Evolutionary conservation across 805 yeast genomes (phyloP).

Genomic region (Nakazawaea holstii): DNA sequence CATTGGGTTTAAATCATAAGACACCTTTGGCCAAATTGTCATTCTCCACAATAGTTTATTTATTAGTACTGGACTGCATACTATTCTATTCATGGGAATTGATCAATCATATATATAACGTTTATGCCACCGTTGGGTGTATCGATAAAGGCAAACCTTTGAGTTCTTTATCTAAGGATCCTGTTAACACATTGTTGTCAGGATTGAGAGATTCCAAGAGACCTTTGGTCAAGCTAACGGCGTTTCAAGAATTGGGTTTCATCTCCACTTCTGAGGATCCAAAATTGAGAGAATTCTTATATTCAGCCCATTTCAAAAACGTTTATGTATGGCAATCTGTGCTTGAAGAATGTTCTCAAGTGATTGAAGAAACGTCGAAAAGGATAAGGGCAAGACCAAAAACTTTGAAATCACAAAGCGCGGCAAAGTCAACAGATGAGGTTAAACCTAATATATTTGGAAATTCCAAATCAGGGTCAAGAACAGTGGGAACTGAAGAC

Average conservation of each 20-base stretch:
- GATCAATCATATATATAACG: constrained; percentile 52
- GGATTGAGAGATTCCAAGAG: constrained; percentile 51
- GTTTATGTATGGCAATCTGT: constrained; percentile 53
- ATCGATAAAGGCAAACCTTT: constrained; percentile 60
- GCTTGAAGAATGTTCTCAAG: constrained; percentile 52
- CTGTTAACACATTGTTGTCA: constrained; percentile 55
- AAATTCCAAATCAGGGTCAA: constrained; percentile 13
- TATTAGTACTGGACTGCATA: constrained; percentile 29
- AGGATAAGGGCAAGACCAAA: constrained; percentile 25
- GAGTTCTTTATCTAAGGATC: constrained; percentile 53
- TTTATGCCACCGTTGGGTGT: constrained; percentile 69
- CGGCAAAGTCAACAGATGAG: not conserved
- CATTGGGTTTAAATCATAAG: constrained; percentile 31
- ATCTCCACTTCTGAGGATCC: constrained; percentile 45
- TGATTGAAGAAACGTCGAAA: constrained; percentile 44
- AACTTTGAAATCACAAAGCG: not conserved
- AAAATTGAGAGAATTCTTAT: constrained; percentile 48
- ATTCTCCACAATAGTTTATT: constrained; percentile 23
- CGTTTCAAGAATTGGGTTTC: constrained; percentile 72
- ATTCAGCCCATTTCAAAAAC: constrained; percentile 40
- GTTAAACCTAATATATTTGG: constrained; percentile 19
- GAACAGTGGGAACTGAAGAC: not conserved
- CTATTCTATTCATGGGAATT: constrained; percentile 45
- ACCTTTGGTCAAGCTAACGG: constrained; percentile 51
- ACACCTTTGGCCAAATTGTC: constrained; percentile 35